Base-by-base conservation (phyloP, 305 asterid species). In the Fraxinus paxiana region DNA sequence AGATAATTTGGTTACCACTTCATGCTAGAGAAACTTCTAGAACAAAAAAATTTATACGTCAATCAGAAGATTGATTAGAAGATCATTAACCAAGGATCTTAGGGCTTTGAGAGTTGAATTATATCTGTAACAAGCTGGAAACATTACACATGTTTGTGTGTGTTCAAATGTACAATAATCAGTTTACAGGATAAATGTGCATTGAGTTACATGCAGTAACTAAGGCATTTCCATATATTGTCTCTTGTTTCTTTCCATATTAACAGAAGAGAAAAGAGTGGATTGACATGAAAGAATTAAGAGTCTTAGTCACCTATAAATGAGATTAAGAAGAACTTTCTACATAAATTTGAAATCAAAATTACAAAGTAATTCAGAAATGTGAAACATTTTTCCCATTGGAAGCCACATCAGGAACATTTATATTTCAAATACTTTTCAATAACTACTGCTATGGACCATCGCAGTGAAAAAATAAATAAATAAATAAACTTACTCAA, bases 1-100 rank as follows among this genome's bases (percentile, higher is more conserved):
- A 78, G 63, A 38, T 59, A 75, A 67, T 79, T n/a, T 51, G 54
- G 77, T 81, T 5, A 34, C 74, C 59, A 30, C 63, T 63, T 74
- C 67, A 76, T 28, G 34, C 5, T 31, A 69, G 74, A 69, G 20
- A 69, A 69, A 31, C 37, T 81, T 82, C 73, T 37, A 75, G 17
- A 77, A 61, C 46, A 56, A 73, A 61, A n/a, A 37, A 43, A 61
- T 69, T n/a, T 46, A 56, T 34, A 35, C 56, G 51, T 73, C 71
- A 73, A 69, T 69, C 73, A 33, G 30, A 56, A 26, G 28, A 51
- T 59, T 6, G 38, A 61, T 63, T 30, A 41, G 41, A 54, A 41
- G 51, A 46, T 73, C 63, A 69, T 30, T 46, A 31, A 4, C 79
- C 30, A 59, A 72, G 37, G 75, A 65, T 76, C 43, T 22, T 15